These are phyloP conservation scores for Mortierella polycephala DNA, from an alignment of 371 early-diverging fungal genomes.

Conservation along the genomic window DNA sequence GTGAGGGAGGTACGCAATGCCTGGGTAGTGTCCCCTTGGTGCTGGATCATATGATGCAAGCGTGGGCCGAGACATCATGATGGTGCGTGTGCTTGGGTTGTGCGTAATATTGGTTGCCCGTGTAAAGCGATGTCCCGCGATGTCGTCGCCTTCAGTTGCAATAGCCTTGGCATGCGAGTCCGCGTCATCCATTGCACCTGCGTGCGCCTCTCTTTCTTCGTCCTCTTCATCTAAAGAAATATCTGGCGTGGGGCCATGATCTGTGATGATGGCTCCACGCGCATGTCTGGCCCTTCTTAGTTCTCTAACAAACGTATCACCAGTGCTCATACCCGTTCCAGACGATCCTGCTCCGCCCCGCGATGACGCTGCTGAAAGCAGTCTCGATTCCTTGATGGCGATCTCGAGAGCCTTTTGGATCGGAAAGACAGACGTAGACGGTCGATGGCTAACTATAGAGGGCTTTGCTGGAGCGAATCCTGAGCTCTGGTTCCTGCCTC, in stretches of 20 bases:
- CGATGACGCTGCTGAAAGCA: constrained; percentile 40
- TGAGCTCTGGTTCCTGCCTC: constrained; percentile 36
- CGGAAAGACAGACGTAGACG: constrained; percentile 45
- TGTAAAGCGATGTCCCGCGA: background rate
- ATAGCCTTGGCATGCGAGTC: background rate
- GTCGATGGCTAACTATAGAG: constrained; percentile 19
- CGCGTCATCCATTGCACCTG: background rate
- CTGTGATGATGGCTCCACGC: constrained; percentile 26
- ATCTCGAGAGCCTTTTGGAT: constrained; percentile 54
- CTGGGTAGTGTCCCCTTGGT: constrained; percentile 24
- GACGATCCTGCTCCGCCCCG: constrained; percentile 33
- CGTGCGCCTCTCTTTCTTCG: constrained; percentile 9
- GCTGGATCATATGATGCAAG: constrained; percentile 8
- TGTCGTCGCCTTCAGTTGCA: background rate
- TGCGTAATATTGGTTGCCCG: background rate
- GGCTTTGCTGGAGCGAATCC: constrained; percentile 24
- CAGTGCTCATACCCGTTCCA: constrained; percentile 43
- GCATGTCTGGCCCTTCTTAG: constrained; percentile 31
- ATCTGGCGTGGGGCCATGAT: constrained; percentile 36
- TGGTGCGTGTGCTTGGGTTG: constrained; percentile 7
- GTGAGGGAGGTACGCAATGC: constrained; percentile 34
- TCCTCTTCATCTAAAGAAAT: constrained; percentile 34
- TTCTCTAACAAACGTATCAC: constrained; percentile 47
- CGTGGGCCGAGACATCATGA: constrained; percentile 22
- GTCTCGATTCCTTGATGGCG: constrained; percentile 42